Evolutionary conservation across 306 rosid species (phyloP).

Genomic region (Cucumis cinereus): DNA sequence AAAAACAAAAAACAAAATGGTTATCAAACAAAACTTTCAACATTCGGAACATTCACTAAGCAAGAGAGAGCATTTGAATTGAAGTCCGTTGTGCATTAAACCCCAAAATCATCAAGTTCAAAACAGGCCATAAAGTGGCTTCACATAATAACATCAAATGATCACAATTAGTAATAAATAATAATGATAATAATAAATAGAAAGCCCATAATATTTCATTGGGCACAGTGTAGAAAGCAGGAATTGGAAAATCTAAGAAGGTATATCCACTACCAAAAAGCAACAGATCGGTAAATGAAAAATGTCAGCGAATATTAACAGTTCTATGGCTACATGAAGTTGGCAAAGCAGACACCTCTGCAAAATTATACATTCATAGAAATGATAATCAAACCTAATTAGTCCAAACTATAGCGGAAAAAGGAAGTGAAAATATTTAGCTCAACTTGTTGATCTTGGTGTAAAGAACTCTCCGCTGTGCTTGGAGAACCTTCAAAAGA

Average conservation of each 20-base stretch:
- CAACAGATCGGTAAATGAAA: neutral
- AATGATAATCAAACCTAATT: neutral
- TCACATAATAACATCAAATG: neutral
- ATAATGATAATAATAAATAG: no score
- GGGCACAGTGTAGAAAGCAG: no score
- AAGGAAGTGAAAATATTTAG: neutral
- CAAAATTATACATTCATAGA: neutral
- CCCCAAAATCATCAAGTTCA: no score
- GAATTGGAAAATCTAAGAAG: neutral
- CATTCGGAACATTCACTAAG: no score
- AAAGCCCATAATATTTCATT: no score
- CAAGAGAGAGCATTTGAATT: no score
- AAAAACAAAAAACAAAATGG: no score
- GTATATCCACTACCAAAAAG: neutral
- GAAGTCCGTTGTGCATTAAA: no score
- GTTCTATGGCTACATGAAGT: neutral
- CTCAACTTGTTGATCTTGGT: neutral
- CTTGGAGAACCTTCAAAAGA: neutral
- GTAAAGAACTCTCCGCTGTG: neutral
- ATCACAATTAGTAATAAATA: neutral
- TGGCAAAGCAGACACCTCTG: neutral
- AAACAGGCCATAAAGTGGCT: no score
- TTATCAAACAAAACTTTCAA: no score
- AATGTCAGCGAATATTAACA: neutral
- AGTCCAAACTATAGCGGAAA: neutral